phyloP scores from a whole-genome alignment of 2,329 filamentous ascomycete species.

The Aspergillus sp. region DNA sequence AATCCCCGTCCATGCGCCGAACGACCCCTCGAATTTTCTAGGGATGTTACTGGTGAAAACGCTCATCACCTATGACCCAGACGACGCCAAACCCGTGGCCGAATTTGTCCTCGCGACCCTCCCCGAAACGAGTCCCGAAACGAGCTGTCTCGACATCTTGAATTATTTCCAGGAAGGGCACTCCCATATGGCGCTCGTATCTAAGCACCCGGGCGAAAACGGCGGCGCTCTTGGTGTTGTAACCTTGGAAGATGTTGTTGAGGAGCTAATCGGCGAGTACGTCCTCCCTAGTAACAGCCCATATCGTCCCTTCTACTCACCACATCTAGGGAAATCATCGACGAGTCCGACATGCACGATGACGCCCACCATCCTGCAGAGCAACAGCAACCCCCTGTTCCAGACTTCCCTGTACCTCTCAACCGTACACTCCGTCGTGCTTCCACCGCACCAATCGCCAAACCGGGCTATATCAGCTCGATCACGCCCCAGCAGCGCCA shows the following conservation, averaged over 20 bases:
- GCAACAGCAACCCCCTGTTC: conserved; percentile 35
- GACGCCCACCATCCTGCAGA: conserved; percentile 91
- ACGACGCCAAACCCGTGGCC: conserved; percentile 80
- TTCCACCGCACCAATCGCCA: conserved; percentile 34
- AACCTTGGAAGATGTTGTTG: conserved; percentile 95
- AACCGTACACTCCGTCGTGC: not conserved
- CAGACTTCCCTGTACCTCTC: conserved; percentile 23
- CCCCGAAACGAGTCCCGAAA: conserved; percentile 90
- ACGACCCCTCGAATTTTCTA: conserved; percentile 82
- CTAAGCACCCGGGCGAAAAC: conserved; percentile 82
- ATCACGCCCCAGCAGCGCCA: conserved; percentile 55
- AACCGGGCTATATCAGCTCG: conserved; percentile 27
- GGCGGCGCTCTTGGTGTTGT: conserved; percentile 90
- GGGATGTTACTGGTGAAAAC: conserved; percentile 99
- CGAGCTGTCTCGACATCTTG: conserved; percentile 95
- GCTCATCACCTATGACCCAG: conserved; percentile 96
- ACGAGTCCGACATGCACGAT: conserved; percentile 96
- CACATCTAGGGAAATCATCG: conserved; percentile 79
- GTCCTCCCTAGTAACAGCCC: conserved; percentile 36
- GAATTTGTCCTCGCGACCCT: conserved; percentile 93
- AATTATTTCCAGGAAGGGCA: conserved; percentile 99
- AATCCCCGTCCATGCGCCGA: conserved; percentile 88
- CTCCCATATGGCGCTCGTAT: conserved; percentile 97
- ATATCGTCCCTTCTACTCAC: conserved; percentile 18
- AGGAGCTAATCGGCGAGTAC: conserved; percentile 96